These are phyloP conservation scores for Aquilaria malaccensis DNA, from an alignment of 345 rosid species.

Conservation along the genomic window DNA sequence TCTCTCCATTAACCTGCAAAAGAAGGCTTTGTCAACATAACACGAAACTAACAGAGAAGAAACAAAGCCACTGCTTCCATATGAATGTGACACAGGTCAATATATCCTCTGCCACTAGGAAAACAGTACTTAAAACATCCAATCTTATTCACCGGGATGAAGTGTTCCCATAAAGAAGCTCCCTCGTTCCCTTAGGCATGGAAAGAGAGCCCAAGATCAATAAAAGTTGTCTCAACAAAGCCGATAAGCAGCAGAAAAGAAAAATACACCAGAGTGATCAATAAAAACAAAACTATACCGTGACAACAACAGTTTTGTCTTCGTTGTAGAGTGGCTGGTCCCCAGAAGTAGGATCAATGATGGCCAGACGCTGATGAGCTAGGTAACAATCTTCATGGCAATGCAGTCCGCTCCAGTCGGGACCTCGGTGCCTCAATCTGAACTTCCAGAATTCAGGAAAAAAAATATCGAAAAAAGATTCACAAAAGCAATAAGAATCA, in stretches of 20 bases:
- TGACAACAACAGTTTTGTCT: conserved; percentile 63
- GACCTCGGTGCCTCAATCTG: conserved; percentile 76
- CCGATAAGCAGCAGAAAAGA: no score
- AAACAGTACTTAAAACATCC: no score
- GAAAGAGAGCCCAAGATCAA: no score
- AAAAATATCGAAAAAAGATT: not conserved
- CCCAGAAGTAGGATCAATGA: conserved; percentile 78
- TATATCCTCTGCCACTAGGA: no score
- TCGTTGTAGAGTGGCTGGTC: conserved; percentile 83
- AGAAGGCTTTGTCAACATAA: conserved; percentile 8
- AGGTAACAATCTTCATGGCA: conserved; percentile 61
- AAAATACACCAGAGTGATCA: no score
- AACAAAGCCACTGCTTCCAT: not conserved
- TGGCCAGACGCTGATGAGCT: conserved; percentile 78
- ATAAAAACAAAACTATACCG: conserved; percentile 29
- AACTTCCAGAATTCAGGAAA: conserved; percentile 12
- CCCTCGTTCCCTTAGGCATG: no score
- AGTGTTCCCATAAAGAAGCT: no score
- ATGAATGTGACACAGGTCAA: no score
- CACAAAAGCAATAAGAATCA: not conserved
- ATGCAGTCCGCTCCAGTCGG: conserved; percentile 83
- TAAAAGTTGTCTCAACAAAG: no score
- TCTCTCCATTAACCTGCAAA: conserved; percentile 79
- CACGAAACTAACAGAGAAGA: not conserved
- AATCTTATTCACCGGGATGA: no score